These are phyloP conservation scores for Chrysoporthe cubensis DNA, from an alignment of 2,329 filamentous ascomycete genomes.

Conservation along the genomic window DNA sequence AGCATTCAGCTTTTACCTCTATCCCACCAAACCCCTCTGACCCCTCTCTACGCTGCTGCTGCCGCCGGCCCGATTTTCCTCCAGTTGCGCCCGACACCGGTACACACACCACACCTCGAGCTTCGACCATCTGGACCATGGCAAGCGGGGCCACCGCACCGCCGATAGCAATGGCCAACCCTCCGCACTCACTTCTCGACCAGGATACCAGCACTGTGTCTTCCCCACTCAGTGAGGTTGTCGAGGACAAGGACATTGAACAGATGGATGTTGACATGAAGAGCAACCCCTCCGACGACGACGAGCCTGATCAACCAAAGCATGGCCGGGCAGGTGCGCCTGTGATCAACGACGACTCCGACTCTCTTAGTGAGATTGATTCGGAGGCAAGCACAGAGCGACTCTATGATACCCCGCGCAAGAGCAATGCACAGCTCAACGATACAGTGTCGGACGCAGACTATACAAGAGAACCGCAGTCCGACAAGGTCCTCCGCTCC, in stretches of 20 bases:
- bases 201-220: conserved; percentile 71
- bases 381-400: conserved; percentile 95
- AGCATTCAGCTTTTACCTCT: conserved; percentile 9
- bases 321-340: conserved; percentile 28
- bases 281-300: conserved; percentile 27
- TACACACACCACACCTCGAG: background rate
- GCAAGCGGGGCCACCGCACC: conserved; percentile 54
- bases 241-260: conserved; percentile 74
- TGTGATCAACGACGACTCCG: conserved; percentile 39
- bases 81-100: conserved; percentile 24
- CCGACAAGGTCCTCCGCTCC: conserved; percentile 49
- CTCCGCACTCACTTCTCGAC: conserved; percentile 53
- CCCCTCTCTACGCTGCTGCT: background rate
- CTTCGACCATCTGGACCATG: conserved; percentile 43
- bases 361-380: conserved; percentile 61
- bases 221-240: conserved; percentile 88
- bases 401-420: conserved; percentile 84
- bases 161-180: conserved; percentile 53
- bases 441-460: conserved; percentile 12
- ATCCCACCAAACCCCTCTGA: background rate
- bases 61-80: background rate
- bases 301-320: conserved; percentile 34
- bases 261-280: conserved; percentile 57
- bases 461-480: conserved; percentile 47
- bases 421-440: conserved; percentile 35